Evolutionary conservation across 306 rosid species (phyloP), one percentile per base, ranked within the genome.

Genomic region (Prunus kanzakura): DNA sequence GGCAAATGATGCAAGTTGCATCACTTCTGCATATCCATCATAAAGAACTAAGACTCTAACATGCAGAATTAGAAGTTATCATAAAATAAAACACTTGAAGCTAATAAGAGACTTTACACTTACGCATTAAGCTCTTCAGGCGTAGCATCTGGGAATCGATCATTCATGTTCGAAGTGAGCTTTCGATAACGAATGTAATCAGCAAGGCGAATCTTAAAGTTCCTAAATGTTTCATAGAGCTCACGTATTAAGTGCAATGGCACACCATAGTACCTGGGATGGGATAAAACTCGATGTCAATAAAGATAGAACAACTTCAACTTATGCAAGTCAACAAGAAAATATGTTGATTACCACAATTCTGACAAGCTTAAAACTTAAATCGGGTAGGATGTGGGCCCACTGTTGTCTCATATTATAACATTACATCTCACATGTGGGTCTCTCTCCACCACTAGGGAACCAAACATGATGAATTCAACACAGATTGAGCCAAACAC

Each of bases 141-240:
- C 64, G 98, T 89, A 74, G 98, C 98, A 57, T 96, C 99, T 25
- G 97, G 98, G 85, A 96, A 92, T 22, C 98, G 97, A 69, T 91
- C 99, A 68, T 96, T 96, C 99, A 96, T 96, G 81, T 96, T 96
- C 75, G 99, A 92, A 78, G 99, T 92, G 85, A 96, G 91, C 88
- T 92, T 96, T 66, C 99, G 90, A 82, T 96, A 96, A 54, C 99
- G 93, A 32, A 96, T 25, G 79, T 87, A 96, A 83, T 96, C 99
- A 41, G 96, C 88, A 80, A 91, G 78, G 67, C 99, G 99, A 49
- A 89, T 86, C 82, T 82, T 92, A 85, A 96, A 92, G 85, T 92
- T 96, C 88, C 99, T 92, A 72, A 96, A 96, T 43, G 97, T 96
- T 96, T 96, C 99, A 51, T 96, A 96, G 70, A 96, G 93, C 87